Evolutionary conservation across 192 early-diverging fungal species (phyloP), one percentile per base, ranked within the genome.

Genomic region (Coemansia sp.): DNA sequence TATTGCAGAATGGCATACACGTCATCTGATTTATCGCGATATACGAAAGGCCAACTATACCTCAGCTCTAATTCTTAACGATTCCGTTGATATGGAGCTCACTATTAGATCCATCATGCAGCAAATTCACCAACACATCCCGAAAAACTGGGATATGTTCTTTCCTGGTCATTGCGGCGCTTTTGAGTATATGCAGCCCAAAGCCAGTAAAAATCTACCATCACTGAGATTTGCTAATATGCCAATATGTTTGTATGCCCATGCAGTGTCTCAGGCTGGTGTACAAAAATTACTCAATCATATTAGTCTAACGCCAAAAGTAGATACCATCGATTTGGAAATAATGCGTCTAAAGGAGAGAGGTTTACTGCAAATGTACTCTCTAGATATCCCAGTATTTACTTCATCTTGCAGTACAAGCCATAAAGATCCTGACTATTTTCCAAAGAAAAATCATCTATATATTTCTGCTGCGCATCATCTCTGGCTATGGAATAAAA

Each of bases 101-200:
- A 65, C 64, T n/a, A 67, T 77, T 41, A 68, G 61, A 19, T 62
- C 56, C 4, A 49, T 68, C 3, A 71, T 72, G 66, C 58, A 44
- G 2, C 49, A 28, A 8, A 49, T 63, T 7, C 68, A 64, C 53
- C 24, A 49, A 12, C 66, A 71, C 30, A 10, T 77, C n/a, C 74
- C 74, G 0, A 6, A 3, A 1, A 56, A 63, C 41, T 71, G 69
- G 75, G 75, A 78, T 28, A 69, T 78, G 66, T 56, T 71, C n/a
- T 78, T 71, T 60, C 69, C 69, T 0, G 66, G 69, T 6, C 75
- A 78, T 23, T 78, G 69, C 51, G 66, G 65, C 21, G 62, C 75
- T 16, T 71, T 71, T 41, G 66, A 78, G 32, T 26, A 48, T 10
- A 59, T 22, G 0, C 73, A 76, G 56, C 60, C 60, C 10, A 49